Evolutionary conservation across 805 yeast species (phyloP), one percentile per base, ranked within the genome.

Genomic region (Spathaspora girioi): DNA sequence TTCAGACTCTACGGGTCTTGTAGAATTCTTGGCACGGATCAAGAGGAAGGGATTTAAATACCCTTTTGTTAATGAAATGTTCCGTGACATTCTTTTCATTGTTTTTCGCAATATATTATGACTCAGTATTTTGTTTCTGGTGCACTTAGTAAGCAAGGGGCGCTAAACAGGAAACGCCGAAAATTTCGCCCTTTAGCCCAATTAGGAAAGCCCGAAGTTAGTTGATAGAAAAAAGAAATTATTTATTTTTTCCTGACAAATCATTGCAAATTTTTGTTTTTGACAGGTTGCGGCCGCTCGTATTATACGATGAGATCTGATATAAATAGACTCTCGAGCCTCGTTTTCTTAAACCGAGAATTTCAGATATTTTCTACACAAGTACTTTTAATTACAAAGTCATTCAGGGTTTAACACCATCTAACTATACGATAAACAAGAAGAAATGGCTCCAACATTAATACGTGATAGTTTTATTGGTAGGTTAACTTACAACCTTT

Each of bases 401-500:
- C 6, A 6, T 23, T 4, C 26, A 23, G 26, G 26, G 26, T 23
- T 23, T 23, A 23, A 23, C 6, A 23, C 26, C 6, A 23, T 23
- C 26, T 23, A 23, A 3, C 26, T 23, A 23, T 23, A 3, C 9
- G 11, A 29, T 12, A 29, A 5, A 5, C 32, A 29, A 29, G 3
- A 29, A 29, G 8, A 35, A 42, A 47, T 47, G 49, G 35, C 18
- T 41, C 26, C 50, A 35, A 50, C 52, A 48, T 67, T 69, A 45
- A 38, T 69, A 18, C 63, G 68, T 57, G 69, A 66, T 45, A 60
- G 67, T 47, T 67, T 67, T 42, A 56, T 56, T 54, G 75, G 74
- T 20, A 59, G 70, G 38, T 12, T 60, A 11, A 50, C 61, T 18
- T 66, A 70, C 52, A 64, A 60, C 27, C 43, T 67, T 18, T 63